Evolutionary conservation across 202 grass and related monocot species (phyloP).

Genomic region (Schoenoplectus tabernaemontani): DNA sequence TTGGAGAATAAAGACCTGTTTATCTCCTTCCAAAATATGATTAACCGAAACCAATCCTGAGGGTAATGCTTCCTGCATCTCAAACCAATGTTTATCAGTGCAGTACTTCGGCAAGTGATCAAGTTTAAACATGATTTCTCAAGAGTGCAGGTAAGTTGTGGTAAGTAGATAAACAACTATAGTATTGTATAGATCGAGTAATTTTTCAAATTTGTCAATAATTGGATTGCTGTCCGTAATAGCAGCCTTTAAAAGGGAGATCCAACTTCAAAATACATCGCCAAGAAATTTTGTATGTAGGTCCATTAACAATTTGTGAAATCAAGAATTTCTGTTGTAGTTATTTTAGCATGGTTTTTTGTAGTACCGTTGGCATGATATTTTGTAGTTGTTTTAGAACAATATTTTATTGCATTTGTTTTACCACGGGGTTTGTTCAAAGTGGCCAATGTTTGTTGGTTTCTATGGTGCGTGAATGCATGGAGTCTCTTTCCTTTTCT

Average conservation of each 20-base stretch:
- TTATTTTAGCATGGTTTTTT: background rate
- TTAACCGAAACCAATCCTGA: constrained; percentile 66
- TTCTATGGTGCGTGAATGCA: background rate
- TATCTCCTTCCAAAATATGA: constrained; percentile 74
- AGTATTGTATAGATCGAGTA: background rate
- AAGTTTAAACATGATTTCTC: background rate
- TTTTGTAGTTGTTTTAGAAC: background rate
- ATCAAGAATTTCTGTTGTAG: background rate
- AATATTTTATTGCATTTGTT: background rate
- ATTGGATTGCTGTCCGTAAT: background rate
- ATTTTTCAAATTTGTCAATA: constrained; percentile 8
- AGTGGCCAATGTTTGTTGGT: background rate
- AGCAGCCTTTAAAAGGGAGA: background rate
- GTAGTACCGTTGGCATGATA: background rate
- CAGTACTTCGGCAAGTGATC: background rate
- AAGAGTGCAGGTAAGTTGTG: background rate
- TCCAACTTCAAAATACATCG: background rate
- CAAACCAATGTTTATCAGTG: background rate
- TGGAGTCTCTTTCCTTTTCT: background rate
- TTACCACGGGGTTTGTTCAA: background rate
- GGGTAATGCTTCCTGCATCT: background rate
- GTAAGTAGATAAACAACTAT: background rate
- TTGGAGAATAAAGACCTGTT: constrained; percentile 69
- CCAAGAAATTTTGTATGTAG: background rate
- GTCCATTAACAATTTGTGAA: background rate